A percentile compares a stretch with the other conserved stretches of the same genome.
phyloP scores from a whole-genome alignment of 306 rosid genomes.

The Vigna mungo region DNA sequence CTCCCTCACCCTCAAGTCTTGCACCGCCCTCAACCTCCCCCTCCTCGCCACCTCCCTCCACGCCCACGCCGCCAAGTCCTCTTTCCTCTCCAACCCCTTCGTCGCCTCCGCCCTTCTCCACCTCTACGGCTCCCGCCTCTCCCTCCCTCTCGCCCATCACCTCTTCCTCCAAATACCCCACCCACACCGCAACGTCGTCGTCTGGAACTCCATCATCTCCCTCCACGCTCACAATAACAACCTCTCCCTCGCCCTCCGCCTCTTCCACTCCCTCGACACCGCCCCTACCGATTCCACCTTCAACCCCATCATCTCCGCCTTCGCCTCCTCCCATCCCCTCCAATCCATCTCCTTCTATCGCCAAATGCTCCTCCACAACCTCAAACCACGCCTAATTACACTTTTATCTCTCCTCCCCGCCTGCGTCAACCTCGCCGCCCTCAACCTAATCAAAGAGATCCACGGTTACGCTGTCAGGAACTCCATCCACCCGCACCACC shows the following conservation, averaged over 20 bases:
- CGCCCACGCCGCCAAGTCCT: constrained; percentile 62
- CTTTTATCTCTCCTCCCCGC: constrained; percentile 75
- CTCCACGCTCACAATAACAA: constrained; percentile 49
- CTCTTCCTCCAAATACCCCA: constrained; percentile 70
- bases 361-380: constrained; percentile 48
- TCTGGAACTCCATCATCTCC: constrained; percentile 77
- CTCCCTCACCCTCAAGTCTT: constrained; percentile 81
- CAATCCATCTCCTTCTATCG: constrained; percentile 62
- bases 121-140: constrained; percentile 68
- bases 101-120: constrained; percentile 62
- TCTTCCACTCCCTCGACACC: constrained; percentile 62
- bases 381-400: constrained; percentile 63
- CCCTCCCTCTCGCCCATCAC: constrained; percentile 54
- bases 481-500: constrained; percentile 55
- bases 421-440: constrained; percentile 55
- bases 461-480: constrained; percentile 70
- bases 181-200: constrained; percentile 58
- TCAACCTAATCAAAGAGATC: constrained; percentile 71
- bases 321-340: constrained; percentile 49
- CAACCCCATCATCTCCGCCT: constrained; percentile 66
- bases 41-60: constrained; percentile 72
- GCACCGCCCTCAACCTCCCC: constrained; percentile 61
- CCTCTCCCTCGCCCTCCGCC: constrained; percentile 47
- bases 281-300: constrained; percentile 62
- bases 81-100: constrained; percentile 63